Conservation (phyloP, 2,329 filamentous ascomycete species). For the Macrophomina pseudophaseolina region DNA sequence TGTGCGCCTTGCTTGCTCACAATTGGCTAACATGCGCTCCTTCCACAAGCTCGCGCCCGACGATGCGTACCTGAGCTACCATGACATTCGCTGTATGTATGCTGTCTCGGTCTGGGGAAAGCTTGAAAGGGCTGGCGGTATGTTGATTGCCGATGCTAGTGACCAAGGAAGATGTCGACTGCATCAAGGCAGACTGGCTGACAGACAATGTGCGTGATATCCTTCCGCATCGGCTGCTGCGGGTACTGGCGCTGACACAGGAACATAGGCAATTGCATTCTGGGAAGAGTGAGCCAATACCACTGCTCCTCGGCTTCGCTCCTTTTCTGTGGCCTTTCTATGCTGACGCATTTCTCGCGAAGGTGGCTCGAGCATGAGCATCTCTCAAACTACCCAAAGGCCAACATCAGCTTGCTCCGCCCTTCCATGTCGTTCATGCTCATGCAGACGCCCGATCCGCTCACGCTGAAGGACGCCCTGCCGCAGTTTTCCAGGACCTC, state of each 20-base stretch:
- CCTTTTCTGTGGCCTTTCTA: not conserved
- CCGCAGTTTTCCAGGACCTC: constrained; percentile 81
- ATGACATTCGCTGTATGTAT: constrained; percentile 65
- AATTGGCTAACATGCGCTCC: constrained; percentile 32
- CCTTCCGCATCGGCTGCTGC: constrained; percentile 7
- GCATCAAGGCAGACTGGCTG: constrained; percentile 90
- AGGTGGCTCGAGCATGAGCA: constrained; percentile 89
- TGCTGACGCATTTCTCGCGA: constrained; percentile 16
- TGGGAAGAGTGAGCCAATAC: constrained; percentile 80
- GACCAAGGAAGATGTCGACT: constrained; percentile 86
- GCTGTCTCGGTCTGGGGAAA: not conserved
- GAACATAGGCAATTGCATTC: constrained; percentile 81
- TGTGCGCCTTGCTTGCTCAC: constrained; percentile 21
- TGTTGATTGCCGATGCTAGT: constrained; percentile 56
- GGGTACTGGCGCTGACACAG: constrained; percentile 25
- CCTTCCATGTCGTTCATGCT: constrained; percentile 93
- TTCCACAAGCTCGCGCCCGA: constrained; percentile 60
- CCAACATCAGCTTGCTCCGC: constrained; percentile 86
- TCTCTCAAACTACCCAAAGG: constrained; percentile 77
- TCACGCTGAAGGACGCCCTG: constrained; percentile 67
- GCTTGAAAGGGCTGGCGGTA: not conserved
- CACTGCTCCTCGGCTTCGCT: not conserved
- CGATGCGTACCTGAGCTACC: constrained; percentile 72
- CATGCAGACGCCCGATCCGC: constrained; percentile 70
- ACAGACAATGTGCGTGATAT: constrained; percentile 79